phyloP scores from a whole-genome alignment of 345 rosid genomes.

The Mangifera indica region DNA sequence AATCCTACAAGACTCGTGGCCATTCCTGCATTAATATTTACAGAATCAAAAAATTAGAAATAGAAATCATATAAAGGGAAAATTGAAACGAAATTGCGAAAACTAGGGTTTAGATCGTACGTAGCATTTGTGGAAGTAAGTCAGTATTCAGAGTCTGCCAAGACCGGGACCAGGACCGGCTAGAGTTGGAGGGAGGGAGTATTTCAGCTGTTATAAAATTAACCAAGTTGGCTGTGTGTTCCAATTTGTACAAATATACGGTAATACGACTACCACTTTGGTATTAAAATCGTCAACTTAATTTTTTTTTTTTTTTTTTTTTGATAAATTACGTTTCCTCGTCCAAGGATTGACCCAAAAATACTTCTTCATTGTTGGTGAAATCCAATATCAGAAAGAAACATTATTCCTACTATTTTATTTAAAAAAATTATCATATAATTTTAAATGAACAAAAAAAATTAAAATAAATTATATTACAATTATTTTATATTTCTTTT shows the following conservation, averaged over 20 bases:
- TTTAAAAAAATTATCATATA: background rate
- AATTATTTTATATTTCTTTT: too few species aligned
- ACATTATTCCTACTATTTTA: too few species aligned
- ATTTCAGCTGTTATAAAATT: background rate
- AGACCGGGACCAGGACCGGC: background rate
- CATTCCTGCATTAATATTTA: slow-evolving; percentile 44
- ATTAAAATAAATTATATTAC: too few species aligned
- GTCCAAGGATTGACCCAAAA: too few species aligned
- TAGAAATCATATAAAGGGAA: background rate
- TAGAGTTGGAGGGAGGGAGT: background rate
- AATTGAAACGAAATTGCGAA: background rate
- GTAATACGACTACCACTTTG: too few species aligned
- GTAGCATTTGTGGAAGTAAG: background rate
- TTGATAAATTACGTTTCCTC: too few species aligned
- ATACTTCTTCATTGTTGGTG: too few species aligned
- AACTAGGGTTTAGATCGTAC: slow-evolving; percentile 21
- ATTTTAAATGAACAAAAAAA: too few species aligned
- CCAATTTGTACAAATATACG: background rate
- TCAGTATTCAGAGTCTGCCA: slow-evolving; percentile 5
- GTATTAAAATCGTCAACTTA: too few species aligned
- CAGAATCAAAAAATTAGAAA: background rate
- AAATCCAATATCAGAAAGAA: too few species aligned
- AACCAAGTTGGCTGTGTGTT: background rate
- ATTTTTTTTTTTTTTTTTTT: too few species aligned
- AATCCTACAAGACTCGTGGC: slow-evolving; percentile 41